These are phyloP conservation scores for Leccinum pellstonianum DNA, from an alignment of 768 basidiomycete genomes.

Conservation along the genomic window DNA sequence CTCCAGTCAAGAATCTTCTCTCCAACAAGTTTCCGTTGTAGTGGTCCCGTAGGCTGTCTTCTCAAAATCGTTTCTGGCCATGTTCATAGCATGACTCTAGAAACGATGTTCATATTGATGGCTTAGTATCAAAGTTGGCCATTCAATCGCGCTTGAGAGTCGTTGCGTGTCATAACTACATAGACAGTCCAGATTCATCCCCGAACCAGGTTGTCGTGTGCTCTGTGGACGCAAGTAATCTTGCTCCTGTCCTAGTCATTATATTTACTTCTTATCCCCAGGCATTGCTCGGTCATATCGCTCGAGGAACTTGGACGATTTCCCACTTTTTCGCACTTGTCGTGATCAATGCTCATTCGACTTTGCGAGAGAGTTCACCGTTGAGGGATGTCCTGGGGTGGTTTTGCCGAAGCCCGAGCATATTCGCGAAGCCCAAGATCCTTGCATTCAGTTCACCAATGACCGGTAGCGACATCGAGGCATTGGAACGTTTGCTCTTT, in stretches of 20 bases:
- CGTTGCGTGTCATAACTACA: conserved; percentile 11
- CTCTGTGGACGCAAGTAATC: conserved; percentile 38
- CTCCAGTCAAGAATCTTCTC: not conserved
- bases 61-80: not conserved
- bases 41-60: conserved; percentile 20
- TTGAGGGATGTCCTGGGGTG: conserved; percentile 46
- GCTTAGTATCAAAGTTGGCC: conserved; percentile 14
- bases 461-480: conserved; percentile 31
- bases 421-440: conserved; percentile 41
- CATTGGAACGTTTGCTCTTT: conserved; percentile 41
- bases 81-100: conserved; percentile 12
- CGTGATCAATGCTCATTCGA: conserved; percentile 41
- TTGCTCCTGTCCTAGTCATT: conserved; percentile 1
- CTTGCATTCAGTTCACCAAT: conserved; percentile 38
- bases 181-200: conserved; percentile 20
- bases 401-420: conserved; percentile 40
- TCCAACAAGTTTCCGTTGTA: conserved; percentile 15
- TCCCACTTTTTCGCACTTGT: conserved; percentile 46
- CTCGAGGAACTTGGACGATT: conserved; percentile 38
- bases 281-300: conserved; percentile 42
- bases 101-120: conserved; percentile 14
- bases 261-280: conserved; percentile 20
- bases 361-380: conserved; percentile 38
- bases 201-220: conserved; percentile 39
- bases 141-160: conserved; percentile 18